These are phyloP conservation scores for Amanita fuliginea DNA, from an alignment of 768 basidiomycete genomes.

Conservation along the genomic window DNA sequence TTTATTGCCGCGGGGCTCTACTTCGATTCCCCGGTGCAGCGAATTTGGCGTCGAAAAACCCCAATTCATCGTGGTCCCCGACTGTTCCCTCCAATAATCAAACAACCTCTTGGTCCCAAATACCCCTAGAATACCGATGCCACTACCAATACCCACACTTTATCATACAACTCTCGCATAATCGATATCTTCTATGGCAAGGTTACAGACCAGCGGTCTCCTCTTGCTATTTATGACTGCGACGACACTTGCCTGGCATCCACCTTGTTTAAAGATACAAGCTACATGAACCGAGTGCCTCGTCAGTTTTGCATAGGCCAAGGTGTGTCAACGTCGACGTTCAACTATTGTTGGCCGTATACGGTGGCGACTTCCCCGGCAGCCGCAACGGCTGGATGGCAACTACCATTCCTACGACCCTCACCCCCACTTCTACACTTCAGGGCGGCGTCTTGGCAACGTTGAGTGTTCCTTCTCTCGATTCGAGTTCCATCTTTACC, in stretches of 20 bases:
- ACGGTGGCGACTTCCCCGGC: constrained; percentile 18
- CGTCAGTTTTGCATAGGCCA: constrained; percentile 4
- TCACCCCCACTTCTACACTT: background rate
- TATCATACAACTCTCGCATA: too few relatives aligned
- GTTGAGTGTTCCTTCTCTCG: background rate
- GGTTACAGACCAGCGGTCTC: background rate
- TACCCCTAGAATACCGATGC: background rate
- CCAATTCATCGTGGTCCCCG: constrained; percentile 33
- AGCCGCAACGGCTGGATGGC: background rate
- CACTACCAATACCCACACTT: background rate
- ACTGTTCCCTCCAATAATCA: constrained; percentile 18
- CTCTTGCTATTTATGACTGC: background rate
- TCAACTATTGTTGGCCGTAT: constrained; percentile 28
- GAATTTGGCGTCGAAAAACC: constrained; percentile 52
- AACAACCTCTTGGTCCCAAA: background rate
- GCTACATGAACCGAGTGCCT: background rate
- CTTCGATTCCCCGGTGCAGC: constrained; percentile 49
- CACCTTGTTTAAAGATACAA: background rate
- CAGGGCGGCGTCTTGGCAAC: background rate
- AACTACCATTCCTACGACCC: background rate
- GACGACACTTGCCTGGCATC: background rate
- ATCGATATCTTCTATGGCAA: background rate
- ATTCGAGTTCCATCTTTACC: background rate
- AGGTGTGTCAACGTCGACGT: constrained; percentile 14
- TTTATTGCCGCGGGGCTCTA: constrained; percentile 70